A percentile compares a stretch with the other conserved stretches of the same genome.
Evolutionary conservation across 2,329 filamentous ascomycete species (phyloP).

Genomic region (Grosmannia serpens): DNA sequence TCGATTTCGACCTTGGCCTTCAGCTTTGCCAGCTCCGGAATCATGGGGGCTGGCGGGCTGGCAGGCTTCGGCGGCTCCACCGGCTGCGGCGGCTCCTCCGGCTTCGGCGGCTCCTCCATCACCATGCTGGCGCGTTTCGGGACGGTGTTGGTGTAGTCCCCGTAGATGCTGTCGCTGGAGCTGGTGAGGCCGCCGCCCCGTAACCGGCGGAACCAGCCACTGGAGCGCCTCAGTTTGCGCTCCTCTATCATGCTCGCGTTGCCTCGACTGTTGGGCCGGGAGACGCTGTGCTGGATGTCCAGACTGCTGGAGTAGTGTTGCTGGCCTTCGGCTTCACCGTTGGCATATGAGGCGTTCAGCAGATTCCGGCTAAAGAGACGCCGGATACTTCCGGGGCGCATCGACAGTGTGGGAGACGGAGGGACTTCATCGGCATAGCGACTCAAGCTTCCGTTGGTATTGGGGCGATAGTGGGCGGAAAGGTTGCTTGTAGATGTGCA

Average conservation of each 20-base stretch:
- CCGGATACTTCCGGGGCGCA: constrained; percentile 43
- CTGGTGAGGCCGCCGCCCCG: constrained; percentile 21
- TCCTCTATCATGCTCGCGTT: constrained; percentile 37
- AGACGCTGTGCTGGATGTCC: constrained; percentile 7
- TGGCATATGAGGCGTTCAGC: constrained; percentile 41
- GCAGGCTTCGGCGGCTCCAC: constrained; percentile 18
- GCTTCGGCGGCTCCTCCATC: constrained; percentile 25
- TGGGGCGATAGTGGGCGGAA: constrained; percentile 20
- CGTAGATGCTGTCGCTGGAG: constrained; percentile 6
- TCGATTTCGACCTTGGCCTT: constrained; percentile 35
- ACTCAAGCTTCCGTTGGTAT: constrained; percentile 30
- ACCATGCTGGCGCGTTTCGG: constrained; percentile 31
- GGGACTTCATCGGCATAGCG: constrained; percentile 38
- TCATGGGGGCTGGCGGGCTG: constrained; percentile 48
- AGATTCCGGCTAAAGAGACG: constrained; percentile 44
- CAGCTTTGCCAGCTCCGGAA: constrained; percentile 43
- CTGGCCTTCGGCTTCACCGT: constrained; percentile 31
- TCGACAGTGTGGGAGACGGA: constrained; percentile 39
- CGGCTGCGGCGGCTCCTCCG: no score
- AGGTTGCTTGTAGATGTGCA: constrained; percentile 11
- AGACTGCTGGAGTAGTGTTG: not conserved
- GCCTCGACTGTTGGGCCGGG: constrained; percentile 39
- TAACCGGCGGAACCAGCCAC: constrained; percentile 48
- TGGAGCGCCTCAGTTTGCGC: constrained; percentile 42
- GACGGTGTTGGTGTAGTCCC: constrained; percentile 15